Conservation (phyloP, 805 yeast species). For the Myxozyma neglecta region DNA sequence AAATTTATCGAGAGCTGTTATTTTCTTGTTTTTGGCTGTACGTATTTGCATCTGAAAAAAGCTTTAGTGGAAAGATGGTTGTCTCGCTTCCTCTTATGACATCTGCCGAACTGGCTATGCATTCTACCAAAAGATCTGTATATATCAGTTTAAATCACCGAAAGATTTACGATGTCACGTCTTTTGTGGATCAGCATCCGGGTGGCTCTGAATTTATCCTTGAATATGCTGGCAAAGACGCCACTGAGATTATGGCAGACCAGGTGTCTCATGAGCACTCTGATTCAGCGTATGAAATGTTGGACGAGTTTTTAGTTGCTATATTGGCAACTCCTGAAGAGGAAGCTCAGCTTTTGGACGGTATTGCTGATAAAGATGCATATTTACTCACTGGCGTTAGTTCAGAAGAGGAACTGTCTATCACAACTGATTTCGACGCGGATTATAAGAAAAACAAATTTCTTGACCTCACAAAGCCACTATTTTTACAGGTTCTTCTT, state of each 20-base stretch:
- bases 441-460: constrained; percentile 81
- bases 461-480: constrained; percentile 79
- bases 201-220: constrained; percentile 60
- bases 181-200: constrained; percentile 70
- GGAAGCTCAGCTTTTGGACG: constrained; percentile 63
- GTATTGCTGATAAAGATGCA: constrained; percentile 43
- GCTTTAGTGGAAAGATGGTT: not conserved
- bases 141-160: constrained; percentile 77
- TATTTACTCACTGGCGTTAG: constrained; percentile 53
- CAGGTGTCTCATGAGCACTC: constrained; percentile 72
- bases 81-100: constrained; percentile 61
- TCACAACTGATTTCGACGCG: constrained; percentile 71
- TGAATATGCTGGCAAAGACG: constrained; percentile 43
- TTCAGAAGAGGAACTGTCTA: constrained; percentile 65
- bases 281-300: constrained; percentile 80
- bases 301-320: constrained; percentile 80
- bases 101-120: constrained; percentile 51
- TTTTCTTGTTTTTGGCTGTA: not conserved
- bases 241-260: constrained; percentile 76
- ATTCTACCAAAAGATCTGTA: constrained; percentile 50
- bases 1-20: too few species aligned
- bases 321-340: constrained; percentile 79
- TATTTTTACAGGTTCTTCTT: constrained; percentile 74
- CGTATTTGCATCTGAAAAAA: not conserved
- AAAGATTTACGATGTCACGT: constrained; percentile 78